Evolutionary conservation across 1,284 basidiomycete species (phyloP).

Genomic region (Sanghuangporus sanghuang): DNA sequence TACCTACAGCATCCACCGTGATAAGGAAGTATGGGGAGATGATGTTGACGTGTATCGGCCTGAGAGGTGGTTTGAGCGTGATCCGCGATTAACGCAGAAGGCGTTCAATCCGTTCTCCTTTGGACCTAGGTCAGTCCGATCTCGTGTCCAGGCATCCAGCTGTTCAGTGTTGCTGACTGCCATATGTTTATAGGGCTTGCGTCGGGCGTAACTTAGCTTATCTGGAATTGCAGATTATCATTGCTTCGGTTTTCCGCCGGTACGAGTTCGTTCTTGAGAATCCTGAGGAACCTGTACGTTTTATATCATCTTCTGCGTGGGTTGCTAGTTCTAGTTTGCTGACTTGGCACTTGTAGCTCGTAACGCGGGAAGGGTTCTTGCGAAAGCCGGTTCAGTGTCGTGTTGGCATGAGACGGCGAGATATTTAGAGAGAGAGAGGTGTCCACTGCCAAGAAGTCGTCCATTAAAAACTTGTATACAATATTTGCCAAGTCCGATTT

Average conservation of each 20-base stretch:
- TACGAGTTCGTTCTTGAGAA: conserved; percentile 66
- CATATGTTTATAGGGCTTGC: conserved; percentile 45
- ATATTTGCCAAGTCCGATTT: too few species aligned
- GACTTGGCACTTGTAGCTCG: conserved; percentile 36
- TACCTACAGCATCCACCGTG: conserved; percentile 76
- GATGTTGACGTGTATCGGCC: conserved; percentile 73
- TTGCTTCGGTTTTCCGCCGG: conserved; percentile 65
- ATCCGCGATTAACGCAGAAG: conserved; percentile 54
- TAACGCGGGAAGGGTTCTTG: conserved; percentile 73
- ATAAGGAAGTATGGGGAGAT: conserved; percentile 66
- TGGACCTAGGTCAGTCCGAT: conserved; percentile 48
- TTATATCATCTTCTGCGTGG: conserved; percentile 6
- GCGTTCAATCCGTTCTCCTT: conserved; percentile 75
- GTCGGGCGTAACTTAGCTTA: conserved; percentile 72
- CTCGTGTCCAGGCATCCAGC: conserved; percentile 3
- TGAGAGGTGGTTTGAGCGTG: conserved; percentile 77
- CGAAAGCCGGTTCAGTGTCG: conserved; percentile 65
- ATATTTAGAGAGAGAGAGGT: conserved; percentile 20
- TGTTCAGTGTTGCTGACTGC: conserved; percentile 3
- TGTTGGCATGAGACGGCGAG: conserved; percentile 61
- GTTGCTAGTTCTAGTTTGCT: conserved; percentile 2
- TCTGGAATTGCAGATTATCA: conserved; percentile 70
- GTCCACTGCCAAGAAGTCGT: too few species aligned
- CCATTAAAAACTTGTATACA: too few species aligned
- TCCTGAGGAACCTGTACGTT: conserved; percentile 40